These are phyloP conservation scores for Gracilaria domingensis DNA, from an alignment of 23 red algal species.

Conservation along the genomic window DNA sequence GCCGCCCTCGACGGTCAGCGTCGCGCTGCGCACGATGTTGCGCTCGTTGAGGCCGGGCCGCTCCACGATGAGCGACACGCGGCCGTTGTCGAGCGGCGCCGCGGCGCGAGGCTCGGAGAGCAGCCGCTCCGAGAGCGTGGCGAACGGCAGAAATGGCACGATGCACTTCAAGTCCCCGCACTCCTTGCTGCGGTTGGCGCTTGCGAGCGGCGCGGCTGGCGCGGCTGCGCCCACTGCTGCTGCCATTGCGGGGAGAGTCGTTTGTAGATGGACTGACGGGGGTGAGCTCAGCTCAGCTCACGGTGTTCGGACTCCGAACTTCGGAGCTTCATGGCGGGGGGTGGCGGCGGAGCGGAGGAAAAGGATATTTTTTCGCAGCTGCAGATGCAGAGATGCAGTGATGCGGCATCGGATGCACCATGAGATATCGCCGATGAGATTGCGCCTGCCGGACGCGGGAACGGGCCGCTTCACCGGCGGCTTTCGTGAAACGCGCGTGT, in stretches of 20 bases:
- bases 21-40: neutral
- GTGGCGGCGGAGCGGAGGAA: too few relatives aligned
- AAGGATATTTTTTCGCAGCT: too few relatives aligned
- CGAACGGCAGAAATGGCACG: slow-evolving; percentile 12
- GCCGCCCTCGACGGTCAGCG: neutral
- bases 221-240: neutral
- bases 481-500: too few relatives aligned
- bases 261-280: too few relatives aligned
- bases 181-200: neutral
- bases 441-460: too few relatives aligned
- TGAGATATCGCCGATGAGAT: too few relatives aligned
- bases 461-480: too few relatives aligned
- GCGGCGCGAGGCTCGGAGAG: neutral
- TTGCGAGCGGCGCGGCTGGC: neutral
- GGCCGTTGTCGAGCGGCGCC: slow-evolving; percentile 15
- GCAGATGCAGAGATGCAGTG: too few relatives aligned
- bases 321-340: too few relatives aligned
- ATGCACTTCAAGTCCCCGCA: neutral
- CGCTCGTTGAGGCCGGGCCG: slow-evolving; percentile 38
- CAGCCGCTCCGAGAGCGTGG: neutral
- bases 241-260: neutral
- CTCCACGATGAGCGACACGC: slow-evolving; percentile 41
- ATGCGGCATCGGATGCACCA: too few relatives aligned
- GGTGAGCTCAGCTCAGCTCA: too few relatives aligned
- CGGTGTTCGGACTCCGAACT: too few relatives aligned